phyloP scores from a whole-genome alignment of 73 alveolate species.

The Stentor coeruleus region DNA sequence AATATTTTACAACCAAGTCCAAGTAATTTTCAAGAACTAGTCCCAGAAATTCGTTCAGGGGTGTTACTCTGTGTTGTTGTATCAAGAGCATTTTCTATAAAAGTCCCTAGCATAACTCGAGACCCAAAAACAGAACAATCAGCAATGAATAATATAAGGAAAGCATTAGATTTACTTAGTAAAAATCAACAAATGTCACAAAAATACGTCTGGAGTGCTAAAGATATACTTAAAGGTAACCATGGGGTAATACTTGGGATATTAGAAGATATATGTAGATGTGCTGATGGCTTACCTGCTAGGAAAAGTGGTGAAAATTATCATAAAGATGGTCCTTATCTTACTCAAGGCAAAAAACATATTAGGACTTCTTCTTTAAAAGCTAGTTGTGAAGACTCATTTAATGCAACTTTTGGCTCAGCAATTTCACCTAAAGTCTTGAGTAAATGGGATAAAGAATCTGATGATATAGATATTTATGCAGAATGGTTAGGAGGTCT shows the following conservation, averaged over 20 bases:
- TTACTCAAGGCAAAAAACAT: neutral
- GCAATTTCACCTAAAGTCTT: neutral
- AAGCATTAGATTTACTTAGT: constrained; percentile 50
- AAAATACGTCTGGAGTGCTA: constrained; percentile 59
- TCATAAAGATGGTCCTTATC: neutral
- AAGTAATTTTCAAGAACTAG: neutral
- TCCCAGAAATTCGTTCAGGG: constrained; percentile 45
- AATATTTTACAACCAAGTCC: neutral
- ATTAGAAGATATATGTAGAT: constrained; percentile 60
- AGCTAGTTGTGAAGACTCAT: neutral
- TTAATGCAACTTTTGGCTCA: constrained; percentile 1
- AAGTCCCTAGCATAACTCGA: constrained; percentile 36
- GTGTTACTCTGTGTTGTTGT: constrained; percentile 45
- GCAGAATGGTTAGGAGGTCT: too few species aligned
- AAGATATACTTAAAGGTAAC: constrained; percentile 53
- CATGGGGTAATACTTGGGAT: constrained; percentile 46
- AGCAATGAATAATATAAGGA: constrained; percentile 44
- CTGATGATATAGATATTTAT: too few species aligned
- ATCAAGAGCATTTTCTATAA: constrained; percentile 24
- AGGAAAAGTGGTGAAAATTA: constrained; percentile 46
- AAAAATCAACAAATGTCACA: constrained; percentile 40
- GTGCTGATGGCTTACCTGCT: constrained; percentile 58
- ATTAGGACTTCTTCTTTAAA: neutral
- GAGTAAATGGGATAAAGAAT: too few species aligned
- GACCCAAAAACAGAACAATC: constrained; percentile 66